Evolutionary conservation across 495 filamentous ascomycete species (phyloP).

Genomic region (Penicillium robsamsonii): DNA sequence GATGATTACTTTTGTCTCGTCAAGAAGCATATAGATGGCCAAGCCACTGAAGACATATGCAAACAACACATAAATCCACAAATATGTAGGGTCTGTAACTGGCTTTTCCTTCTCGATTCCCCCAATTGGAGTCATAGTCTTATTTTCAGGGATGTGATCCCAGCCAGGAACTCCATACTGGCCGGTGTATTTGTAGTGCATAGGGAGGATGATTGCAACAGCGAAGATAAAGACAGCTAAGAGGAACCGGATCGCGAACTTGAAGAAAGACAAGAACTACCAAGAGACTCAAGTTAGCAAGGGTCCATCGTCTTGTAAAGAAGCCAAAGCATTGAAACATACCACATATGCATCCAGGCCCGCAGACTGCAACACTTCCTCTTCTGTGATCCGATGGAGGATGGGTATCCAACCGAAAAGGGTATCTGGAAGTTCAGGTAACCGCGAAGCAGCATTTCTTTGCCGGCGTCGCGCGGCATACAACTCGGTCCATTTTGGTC

Average conservation of each 20-base stretch:
- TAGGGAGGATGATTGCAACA: constrained; percentile 73
- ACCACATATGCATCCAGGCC: constrained; percentile 95
- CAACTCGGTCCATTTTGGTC: constrained; percentile 87
- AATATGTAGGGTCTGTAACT: constrained; percentile 50
- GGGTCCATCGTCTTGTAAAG: background rate
- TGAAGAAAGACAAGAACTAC: constrained; percentile 90
- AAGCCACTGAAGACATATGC: constrained; percentile 85
- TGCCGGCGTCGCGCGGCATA: constrained; percentile 86
- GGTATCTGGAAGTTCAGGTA: constrained; percentile 81
- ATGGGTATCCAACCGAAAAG: constrained; percentile 94
- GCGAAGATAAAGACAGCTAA: constrained; percentile 75
- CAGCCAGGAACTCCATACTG: constrained; percentile 44
- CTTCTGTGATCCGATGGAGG: constrained; percentile 83
- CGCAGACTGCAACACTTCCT: constrained; percentile 84
- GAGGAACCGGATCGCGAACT: constrained; percentile 85
- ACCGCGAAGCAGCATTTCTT: constrained; percentile 60
- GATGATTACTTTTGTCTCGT: constrained; percentile 80
- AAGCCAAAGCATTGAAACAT: constrained; percentile 33
- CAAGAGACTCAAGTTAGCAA: constrained; percentile 5
- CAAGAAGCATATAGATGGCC: constrained; percentile 77
- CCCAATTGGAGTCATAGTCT: constrained; percentile 14
- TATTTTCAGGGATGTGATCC: constrained; percentile 27
- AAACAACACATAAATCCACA: constrained; percentile 94
- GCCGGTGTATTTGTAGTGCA: constrained; percentile 70
- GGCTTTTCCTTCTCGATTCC: constrained; percentile 27